Conservation (phyloP, 257 asterid species). For the Echites panduratus region DNA sequence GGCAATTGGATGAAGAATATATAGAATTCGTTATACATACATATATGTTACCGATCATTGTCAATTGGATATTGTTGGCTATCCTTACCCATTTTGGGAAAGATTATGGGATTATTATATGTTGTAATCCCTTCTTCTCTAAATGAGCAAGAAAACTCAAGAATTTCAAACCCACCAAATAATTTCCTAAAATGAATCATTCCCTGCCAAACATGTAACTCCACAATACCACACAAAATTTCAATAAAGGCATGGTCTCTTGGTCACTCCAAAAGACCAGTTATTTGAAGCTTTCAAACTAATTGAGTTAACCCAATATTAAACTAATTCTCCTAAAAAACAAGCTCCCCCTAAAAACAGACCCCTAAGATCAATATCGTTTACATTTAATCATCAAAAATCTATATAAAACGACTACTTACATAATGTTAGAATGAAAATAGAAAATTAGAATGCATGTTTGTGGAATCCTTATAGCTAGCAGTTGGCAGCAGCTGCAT, state of each 20-base stretch:
- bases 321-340: no score
- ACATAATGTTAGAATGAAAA: no score
- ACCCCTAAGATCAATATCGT: no score
- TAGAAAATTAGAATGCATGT: no score
- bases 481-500: not conserved
- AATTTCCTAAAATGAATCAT: not conserved
- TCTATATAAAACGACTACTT: no score
- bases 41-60: not conserved
- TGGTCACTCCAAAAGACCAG: not conserved
- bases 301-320: not conserved
- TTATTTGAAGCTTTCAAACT: not conserved
- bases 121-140: no score
- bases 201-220: not conserved
- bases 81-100: no score
- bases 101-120: no score
- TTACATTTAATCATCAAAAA: no score
- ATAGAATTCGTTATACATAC: constrained; percentile 10
- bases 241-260: not conserved
- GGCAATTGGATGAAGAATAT: not conserved
- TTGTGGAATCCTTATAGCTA: not conserved
- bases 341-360: no score
- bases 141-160: no score
- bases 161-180: not conserved
- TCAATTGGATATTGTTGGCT: not conserved
- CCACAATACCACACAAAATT: not conserved